Percentiles rank a stretch among this genome's conserved stretches.
Conservation (phyloP, 352 stramenopile species). For the Pythium grandisporangium region DNA sequence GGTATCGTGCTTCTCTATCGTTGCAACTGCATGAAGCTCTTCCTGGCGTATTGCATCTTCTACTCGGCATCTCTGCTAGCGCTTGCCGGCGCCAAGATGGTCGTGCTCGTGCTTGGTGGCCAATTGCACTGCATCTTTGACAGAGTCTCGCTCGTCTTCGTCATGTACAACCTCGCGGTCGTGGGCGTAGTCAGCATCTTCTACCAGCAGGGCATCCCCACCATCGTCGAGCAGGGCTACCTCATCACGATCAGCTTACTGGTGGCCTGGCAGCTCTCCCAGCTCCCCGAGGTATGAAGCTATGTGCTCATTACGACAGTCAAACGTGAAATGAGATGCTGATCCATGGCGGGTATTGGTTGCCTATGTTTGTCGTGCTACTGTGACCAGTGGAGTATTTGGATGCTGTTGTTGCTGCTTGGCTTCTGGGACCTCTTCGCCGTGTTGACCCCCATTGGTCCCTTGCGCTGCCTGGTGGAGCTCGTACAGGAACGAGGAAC, state of each 20-base stretch:
- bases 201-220: slow-evolving; percentile 76
- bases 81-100: slow-evolving; percentile 60
- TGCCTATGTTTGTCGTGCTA: not conserved
- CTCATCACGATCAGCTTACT: slow-evolving; percentile 91
- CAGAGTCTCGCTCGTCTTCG: slow-evolving; percentile 32
- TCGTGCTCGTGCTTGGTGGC: slow-evolving; percentile 47
- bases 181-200: slow-evolving; percentile 83
- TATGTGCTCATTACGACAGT: too few species aligned
- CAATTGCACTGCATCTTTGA: slow-evolving; percentile 46
- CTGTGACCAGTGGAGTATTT: slow-evolving; percentile 60
- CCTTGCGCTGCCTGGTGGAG: slow-evolving; percentile 90
- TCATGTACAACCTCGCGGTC: slow-evolving; percentile 88
- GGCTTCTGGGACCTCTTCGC: slow-evolving; percentile 97
- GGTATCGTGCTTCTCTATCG: slow-evolving; percentile 80
- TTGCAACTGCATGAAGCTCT: slow-evolving; percentile 66
- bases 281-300: slow-evolving; percentile 91
- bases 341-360: too few species aligned
- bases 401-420: slow-evolving; percentile 88
- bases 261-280: slow-evolving; percentile 93
- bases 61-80: slow-evolving; percentile 64
- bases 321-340: too few species aligned
- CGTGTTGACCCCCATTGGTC: slow-evolving; percentile 93
- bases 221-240: slow-evolving; percentile 84
- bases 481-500: slow-evolving; percentile 87
- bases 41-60: slow-evolving; percentile 68